A percentile compares a stretch with the other conserved stretches of the same genome.
phyloP scores from a whole-genome alignment of 2,329 filamentous ascomycete species.

The Aphanocladium album region DNA sequence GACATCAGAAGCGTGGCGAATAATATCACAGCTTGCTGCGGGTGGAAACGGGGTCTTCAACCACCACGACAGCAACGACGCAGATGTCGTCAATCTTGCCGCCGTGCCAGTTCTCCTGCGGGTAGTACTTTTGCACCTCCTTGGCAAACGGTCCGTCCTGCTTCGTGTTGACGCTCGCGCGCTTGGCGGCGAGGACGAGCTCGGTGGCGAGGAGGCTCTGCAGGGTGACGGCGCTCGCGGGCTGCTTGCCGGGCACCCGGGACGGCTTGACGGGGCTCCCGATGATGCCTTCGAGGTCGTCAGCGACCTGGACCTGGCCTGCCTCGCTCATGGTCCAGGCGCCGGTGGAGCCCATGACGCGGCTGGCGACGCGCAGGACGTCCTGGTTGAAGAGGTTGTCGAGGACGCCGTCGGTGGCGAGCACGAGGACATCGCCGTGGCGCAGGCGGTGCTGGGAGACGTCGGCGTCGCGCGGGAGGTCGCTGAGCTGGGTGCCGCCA shows the following conservation, averaged over 20 bases:
- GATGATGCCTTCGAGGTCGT: constrained; percentile 47
- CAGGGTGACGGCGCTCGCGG: constrained; percentile 45
- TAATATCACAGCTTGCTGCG: constrained; percentile 30
- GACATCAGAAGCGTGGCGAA: background rate
- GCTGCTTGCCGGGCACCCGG: constrained; percentile 21
- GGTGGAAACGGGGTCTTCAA: constrained; percentile 38
- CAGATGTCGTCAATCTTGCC: constrained; percentile 97
- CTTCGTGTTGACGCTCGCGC: constrained; percentile 74
- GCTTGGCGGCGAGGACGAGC: constrained; percentile 77
- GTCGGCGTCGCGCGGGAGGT: constrained; percentile 79
- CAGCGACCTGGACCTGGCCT: constrained; percentile 57
- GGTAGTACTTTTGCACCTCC: constrained; percentile 84
- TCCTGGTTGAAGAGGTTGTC: constrained; percentile 94
- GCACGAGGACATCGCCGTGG: constrained; percentile 88
- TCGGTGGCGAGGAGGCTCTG: constrained; percentile 75
- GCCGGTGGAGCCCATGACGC: constrained; percentile 65
- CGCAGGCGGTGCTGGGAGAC: constrained; percentile 70
- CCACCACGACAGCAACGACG: constrained; percentile 73
- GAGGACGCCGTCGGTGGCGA: constrained; percentile 93
- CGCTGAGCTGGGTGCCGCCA: constrained; percentile 74
- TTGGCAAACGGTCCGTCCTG: constrained; percentile 91
- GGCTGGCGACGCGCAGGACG: constrained; percentile 72
- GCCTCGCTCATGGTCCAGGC: constrained; percentile 65
- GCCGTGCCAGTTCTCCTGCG: constrained; percentile 79
- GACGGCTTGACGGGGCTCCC: constrained; percentile 10